Evolutionary conservation across 2,329 filamentous ascomycete genomes (phyloP), one percentile per base, ranked within the genome.

Genomic region (Fusarium musae): DNA sequence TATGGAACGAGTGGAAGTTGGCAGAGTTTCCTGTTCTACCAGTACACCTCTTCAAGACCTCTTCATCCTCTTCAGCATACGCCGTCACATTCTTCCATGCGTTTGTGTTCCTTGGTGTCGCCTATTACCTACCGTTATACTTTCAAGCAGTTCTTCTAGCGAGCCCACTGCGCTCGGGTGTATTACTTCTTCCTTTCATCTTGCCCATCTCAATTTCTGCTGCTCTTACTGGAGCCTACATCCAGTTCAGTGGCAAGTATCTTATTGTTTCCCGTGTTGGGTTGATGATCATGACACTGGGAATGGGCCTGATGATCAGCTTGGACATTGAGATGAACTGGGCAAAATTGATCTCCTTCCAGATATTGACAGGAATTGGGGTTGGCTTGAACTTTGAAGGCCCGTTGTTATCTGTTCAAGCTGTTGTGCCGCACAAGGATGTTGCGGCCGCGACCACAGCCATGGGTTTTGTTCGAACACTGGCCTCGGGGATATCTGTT

Each of bases 91-190:
- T 85, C 57, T 82, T 84, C 63, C 85, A 88, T 67, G 83, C 82
- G 1, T 83, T 90, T 76, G 87, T 90, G 39, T 92, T 92, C 79
- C 91, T 93, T 44, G 89, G 87, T 0, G 86, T 86, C 3, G 88
- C 90, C 56, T 95, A 93, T 80, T 95, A 93, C 76, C 84, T 94
- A 32, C 93, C 93, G 0, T 85, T 94, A 0, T 95, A 92, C 81
- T 91, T 93, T 60, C 93, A 95, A 78, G 87, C 90, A 6, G 92
- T 91, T 1, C 86, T 91, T 5, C 86, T 86, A 57, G 89, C 88
- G 3, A 86, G 86, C 1, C 90, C 91, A 0, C 82, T 93, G 39
- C 83, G 84, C n/a, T 93, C 90, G 0, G 87, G 87, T 8, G 78
- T 92, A 1, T 86, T 92, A 17, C 84, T 93, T 5, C 83, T 94